Base-by-base conservation (phyloP, 2,329 filamentous ascomycete genomes). In the Simplicillium aogashimaense region DNA sequence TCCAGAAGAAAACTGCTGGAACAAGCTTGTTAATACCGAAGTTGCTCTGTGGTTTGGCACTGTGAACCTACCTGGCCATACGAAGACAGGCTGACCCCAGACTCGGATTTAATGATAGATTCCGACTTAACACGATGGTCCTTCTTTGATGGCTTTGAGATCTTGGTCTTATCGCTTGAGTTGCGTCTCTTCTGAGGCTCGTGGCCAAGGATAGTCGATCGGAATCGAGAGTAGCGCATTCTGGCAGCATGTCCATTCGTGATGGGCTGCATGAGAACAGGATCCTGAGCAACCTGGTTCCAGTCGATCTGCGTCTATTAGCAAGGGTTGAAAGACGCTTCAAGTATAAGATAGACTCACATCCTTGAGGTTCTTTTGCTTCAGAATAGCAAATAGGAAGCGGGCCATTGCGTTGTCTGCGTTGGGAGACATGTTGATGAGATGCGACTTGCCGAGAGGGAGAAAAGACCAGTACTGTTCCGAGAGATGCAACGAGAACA, bases 241-340 rank as follows among this genome's bases (percentile, higher is more conserved):
- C 74, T 69, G 28, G 74, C 74, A 25, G 74, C 74, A 54, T 78
- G 74, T 35, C 74, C 74, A 50, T 78, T 78, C 45, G 71, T 67
- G 43, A 78, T 77, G 48, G 67, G 61, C 37, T 75, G 64, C 17
- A 66, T 46, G 9, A 78, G 63, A 36, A 74, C 64, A 15, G 73
- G 71, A 44, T 76, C 70, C 29, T 63, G 55, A 39, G 74, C 74
- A 35, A 78, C 74, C 51, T 66, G 57, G 44, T 70, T 70, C 74
- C 74, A 78, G 53, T 78, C 70, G 50, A 78, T 75, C 74, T 78
- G 41, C 33, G 8, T 43, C 12, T 11, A 9, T 36, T 14, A 32
- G 29, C 17, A 13, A 7, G 3, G 3, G 14, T 37, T 14, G n/a
- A 31, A 14, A 17, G 38, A 28, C 10, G 7, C 7, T 32, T 34